phyloP scores from a whole-genome alignment of 2,329 filamentous ascomycete species.

The Venturia oleaginea region DNA sequence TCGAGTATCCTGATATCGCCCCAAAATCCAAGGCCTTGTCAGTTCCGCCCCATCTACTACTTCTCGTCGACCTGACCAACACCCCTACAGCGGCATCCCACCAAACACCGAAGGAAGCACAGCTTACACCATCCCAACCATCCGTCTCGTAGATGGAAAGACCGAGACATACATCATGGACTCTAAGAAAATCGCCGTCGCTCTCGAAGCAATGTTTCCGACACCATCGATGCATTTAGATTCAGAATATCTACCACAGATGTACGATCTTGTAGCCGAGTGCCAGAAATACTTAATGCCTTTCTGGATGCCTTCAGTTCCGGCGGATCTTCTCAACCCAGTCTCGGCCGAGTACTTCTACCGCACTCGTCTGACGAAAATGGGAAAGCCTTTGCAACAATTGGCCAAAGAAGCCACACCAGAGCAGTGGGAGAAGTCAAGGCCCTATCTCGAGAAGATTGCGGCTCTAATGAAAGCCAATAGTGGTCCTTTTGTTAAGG shows the following conservation, averaged over 20 bases:
- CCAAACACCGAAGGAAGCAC: slow-evolving; percentile 23
- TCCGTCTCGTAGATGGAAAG: slow-evolving; percentile 44
- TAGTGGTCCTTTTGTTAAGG: slow-evolving; percentile 52
- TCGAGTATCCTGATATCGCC: slow-evolving; percentile 58
- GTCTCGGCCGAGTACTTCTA: slow-evolving; percentile 47
- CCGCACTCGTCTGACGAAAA: slow-evolving; percentile 37
- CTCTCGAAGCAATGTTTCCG: slow-evolving; percentile 51
- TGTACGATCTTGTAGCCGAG: slow-evolving; percentile 33
- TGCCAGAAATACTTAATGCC: slow-evolving; percentile 26
- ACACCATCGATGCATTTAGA: slow-evolving; percentile 49
- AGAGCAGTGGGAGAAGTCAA: slow-evolving; percentile 38
- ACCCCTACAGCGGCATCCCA: slow-evolving; percentile 22
- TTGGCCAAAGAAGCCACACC: slow-evolving; percentile 40
- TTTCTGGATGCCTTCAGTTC: slow-evolving; percentile 41
- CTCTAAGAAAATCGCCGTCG: slow-evolving; percentile 48
- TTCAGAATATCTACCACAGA: slow-evolving; percentile 38
- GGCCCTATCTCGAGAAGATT: slow-evolving; percentile 29
- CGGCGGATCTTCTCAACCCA: slow-evolving; percentile 42
- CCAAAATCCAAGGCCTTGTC: slow-evolving; percentile 47
- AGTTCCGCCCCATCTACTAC: slow-evolving; percentile 17
- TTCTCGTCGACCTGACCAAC: slow-evolving; percentile 29
- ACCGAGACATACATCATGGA: slow-evolving; percentile 50
- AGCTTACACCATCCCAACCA: slow-evolving; percentile 47
- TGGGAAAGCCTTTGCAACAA: slow-evolving; percentile 47
- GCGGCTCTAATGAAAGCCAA: slow-evolving; percentile 45